Base-by-base conservation (phyloP, 345 rosid genomes). In the Diplotaxis tenuifolia region DNA sequence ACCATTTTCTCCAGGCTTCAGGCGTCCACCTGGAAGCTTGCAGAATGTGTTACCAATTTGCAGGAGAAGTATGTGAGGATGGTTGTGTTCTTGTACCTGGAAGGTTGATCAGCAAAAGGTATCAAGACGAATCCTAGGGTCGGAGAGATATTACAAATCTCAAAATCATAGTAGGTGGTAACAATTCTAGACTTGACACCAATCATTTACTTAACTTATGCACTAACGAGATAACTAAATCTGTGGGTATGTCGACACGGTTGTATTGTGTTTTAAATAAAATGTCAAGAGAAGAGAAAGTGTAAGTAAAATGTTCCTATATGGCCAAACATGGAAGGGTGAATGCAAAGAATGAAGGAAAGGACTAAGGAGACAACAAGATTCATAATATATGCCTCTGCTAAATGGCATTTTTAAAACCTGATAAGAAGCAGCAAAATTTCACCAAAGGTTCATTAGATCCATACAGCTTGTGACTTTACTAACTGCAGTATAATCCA, bases 121-220 rank as follows among this genome's bases (percentile, higher is more conserved):
- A n/a, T n/a, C n/a, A n/a, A n/a, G n/a, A n/a, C n/a, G n/a, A n/a
- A 54, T 9, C 50, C 47, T 53, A 27, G 1, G 7, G 56, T 19
- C 38, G 34, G 27, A 75, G 74, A 42, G 7, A 60, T 2, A 52
- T 9, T 36, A 68, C 22, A 22, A 68, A 50, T 7, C 25, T 75
- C 45, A 63, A 75, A 36, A 69, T 8, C 28, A 27, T 27, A 36
- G 56, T 34, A 55, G 28, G 59, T n/a, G 70, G 28, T 68, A 40
- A 7, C 14, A 28, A 2, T n/a, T 19, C 56, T 28, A 28, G 25
- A 18, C 50, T 29, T 4, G 2, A 56, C 9, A 23, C 27, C 52
- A 15, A 38, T 16, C 12, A 27, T 50, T 28, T 28, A 28, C 55
- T 61, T 61, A 36, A 19, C 25, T 60, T 60, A 36, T 18, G 55